Percentiles rank a stretch among this genome's conserved stretches.
phyloP scores from a whole-genome alignment of 495 filamentous ascomycete species.

The Copromyces sp. region DNA sequence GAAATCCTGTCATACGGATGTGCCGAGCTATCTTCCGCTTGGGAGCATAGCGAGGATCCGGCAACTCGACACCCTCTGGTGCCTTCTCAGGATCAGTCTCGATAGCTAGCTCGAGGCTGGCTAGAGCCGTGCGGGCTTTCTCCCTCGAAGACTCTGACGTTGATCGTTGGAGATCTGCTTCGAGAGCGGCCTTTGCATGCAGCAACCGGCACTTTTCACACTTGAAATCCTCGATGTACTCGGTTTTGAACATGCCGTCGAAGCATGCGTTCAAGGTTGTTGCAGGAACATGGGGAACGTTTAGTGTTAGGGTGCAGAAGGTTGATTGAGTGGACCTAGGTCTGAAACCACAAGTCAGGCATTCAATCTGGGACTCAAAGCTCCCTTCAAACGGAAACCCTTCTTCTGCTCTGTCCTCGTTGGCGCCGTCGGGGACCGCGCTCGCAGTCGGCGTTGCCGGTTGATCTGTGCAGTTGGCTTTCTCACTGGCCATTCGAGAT shows the following conservation, averaged over 20 bases:
- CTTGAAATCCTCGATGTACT: slow-evolving; percentile 92
- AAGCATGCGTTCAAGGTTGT: slow-evolving; percentile 56
- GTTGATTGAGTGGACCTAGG: slow-evolving; percentile 71
- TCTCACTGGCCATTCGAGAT: neutral
- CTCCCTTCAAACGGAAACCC: slow-evolving; percentile 81
- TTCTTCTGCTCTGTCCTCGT: slow-evolving; percentile 40
- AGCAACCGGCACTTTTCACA: slow-evolving; percentile 87
- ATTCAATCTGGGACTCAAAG: slow-evolving; percentile 88
- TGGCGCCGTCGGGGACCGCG: slow-evolving; percentile 17
- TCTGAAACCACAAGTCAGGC: slow-evolving; percentile 77
- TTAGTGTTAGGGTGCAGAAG: slow-evolving; percentile 87
- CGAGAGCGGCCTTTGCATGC: slow-evolving; percentile 45
- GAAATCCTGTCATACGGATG: slow-evolving; percentile 74
- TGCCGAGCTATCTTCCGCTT: slow-evolving; percentile 77
- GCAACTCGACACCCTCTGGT: slow-evolving; percentile 63
- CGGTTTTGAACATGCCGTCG: slow-evolving; percentile 86
- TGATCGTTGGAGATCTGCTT: slow-evolving; percentile 28
- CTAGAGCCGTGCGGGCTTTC: slow-evolving; percentile 36
- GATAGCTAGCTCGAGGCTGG: slow-evolving; percentile 50
- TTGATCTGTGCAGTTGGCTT: neutral
- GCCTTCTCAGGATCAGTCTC: slow-evolving; percentile 66
- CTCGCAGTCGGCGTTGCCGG: slow-evolving; percentile 6
- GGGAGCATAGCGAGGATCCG: slow-evolving; percentile 60
- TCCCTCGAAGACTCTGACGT: slow-evolving; percentile 37
- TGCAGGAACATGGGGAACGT: slow-evolving; percentile 63